phyloP scores from a whole-genome alignment of 179 eudicot species.

The Beta lomatogona region DNA sequence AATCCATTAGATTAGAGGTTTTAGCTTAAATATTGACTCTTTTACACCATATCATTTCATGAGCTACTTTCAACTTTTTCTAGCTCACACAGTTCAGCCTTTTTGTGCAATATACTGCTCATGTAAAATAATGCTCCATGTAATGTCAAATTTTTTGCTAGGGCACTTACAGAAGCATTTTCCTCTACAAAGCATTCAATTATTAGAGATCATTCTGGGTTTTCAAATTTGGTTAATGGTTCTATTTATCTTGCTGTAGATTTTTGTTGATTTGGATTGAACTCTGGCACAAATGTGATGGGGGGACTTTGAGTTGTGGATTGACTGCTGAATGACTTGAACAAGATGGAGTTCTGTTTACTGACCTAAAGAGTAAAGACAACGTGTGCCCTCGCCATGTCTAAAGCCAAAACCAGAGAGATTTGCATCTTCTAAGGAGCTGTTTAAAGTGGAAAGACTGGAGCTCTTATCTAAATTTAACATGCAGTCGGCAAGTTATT shows the following conservation, averaged over 20 bases:
- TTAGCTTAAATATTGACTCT: no score
- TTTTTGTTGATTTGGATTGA: conserved; percentile 60
- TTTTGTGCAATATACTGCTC: background rate
- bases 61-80: background rate
- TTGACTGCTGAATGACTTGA: conserved; percentile 1
- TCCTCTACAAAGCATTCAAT: background rate
- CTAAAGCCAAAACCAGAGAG: background rate
- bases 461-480: background rate
- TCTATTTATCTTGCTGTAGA: conserved; percentile 36
- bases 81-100: background rate
- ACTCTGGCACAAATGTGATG: background rate
- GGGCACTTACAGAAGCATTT: background rate
- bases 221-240: background rate
- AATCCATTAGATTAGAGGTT: background rate
- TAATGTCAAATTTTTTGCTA: background rate
- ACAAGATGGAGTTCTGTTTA: background rate
- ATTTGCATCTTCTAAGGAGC: background rate
- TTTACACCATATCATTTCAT: background rate
- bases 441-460: background rate
- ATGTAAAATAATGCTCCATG: background rate
- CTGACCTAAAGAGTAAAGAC: background rate
- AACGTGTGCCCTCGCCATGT: background rate
- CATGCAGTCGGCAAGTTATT: background rate
- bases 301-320: conserved; percentile 16
- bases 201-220: background rate